Evolutionary conservation across 164 flowering plant genomes (phyloP).

Genomic region (Magnolia sinica): DNA sequence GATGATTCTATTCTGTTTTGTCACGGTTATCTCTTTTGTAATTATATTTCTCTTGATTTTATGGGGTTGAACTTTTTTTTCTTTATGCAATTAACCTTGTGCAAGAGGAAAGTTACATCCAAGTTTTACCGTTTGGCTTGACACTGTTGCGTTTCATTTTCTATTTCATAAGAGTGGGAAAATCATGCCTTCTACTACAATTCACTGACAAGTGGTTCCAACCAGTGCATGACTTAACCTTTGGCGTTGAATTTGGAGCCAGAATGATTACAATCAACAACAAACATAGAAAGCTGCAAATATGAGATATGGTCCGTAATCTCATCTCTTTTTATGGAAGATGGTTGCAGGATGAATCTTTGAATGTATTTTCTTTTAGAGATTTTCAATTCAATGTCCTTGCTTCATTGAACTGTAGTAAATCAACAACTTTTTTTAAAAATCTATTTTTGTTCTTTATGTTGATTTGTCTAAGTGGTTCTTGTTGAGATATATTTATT

Average conservation of each 20-base stretch:
- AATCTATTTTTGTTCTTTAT: no score
- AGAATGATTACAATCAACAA: constrained; percentile 75
- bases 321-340: background rate
- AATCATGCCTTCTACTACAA: constrained; percentile 77
- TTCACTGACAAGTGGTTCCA: constrained; percentile 86
- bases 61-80: background rate
- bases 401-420: background rate
- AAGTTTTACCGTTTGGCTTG: background rate
- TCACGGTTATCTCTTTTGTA: background rate
- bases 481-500: no score
- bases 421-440: no score
- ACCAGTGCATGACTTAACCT: constrained; percentile 78
- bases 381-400: no score
- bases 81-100: background rate
- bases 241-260: constrained; percentile 83
- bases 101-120: background rate
- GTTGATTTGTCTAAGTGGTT: no score
- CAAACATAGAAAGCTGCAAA: constrained; percentile 70
- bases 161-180: constrained; percentile 56
- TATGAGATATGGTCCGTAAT: constrained; percentile 65
- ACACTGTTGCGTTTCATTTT: background rate
- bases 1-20: background rate
- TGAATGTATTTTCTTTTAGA: no score
- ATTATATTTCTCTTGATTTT: background rate
- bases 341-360: background rate